phyloP scores from a whole-genome alignment of 139 green algal species.

The Closterium sp. region DNA sequence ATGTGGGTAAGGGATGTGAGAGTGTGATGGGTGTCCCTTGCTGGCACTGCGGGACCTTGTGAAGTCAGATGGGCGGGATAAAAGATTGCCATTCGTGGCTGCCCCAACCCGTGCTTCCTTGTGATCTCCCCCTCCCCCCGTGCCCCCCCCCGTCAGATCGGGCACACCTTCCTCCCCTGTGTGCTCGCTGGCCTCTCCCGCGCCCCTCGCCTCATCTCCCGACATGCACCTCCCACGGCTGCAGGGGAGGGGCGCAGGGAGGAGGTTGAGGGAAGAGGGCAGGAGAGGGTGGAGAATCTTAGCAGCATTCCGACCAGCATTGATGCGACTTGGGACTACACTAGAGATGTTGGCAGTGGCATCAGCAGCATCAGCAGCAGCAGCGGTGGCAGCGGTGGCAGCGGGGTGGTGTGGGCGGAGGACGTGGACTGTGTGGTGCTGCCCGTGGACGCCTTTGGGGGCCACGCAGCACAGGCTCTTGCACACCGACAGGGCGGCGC shows the following conservation, averaged over 20 bases:
- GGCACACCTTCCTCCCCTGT: constrained; percentile 47
- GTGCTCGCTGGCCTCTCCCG: constrained; percentile 35
- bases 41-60: too few relatives aligned
- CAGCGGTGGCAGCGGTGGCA: background rate
- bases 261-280: background rate
- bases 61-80: too few relatives aligned
- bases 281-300: background rate
- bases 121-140: background rate
- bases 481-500: background rate
- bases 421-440: constrained; percentile 50
- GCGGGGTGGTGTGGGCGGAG: constrained; percentile 26
- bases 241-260: background rate
- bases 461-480: constrained; percentile 5
- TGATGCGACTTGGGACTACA: background rate
- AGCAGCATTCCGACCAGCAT: background rate
- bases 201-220: constrained; percentile 32
- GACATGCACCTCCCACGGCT: background rate
- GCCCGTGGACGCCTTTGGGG: constrained; percentile 24
- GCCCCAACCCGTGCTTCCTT: background rate
- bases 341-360: background rate
- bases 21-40: too few relatives aligned
- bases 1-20: too few relatives aligned
- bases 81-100: background rate
- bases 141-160: constrained; percentile 28
- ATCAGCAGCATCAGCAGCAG: background rate